A percentile compares a stretch with the other conserved stretches of the same genome.
These are phyloP conservation scores for Neurospora pannonica DNA, from an alignment of 495 filamentous ascomycete species.

Conservation along the genomic window DNA sequence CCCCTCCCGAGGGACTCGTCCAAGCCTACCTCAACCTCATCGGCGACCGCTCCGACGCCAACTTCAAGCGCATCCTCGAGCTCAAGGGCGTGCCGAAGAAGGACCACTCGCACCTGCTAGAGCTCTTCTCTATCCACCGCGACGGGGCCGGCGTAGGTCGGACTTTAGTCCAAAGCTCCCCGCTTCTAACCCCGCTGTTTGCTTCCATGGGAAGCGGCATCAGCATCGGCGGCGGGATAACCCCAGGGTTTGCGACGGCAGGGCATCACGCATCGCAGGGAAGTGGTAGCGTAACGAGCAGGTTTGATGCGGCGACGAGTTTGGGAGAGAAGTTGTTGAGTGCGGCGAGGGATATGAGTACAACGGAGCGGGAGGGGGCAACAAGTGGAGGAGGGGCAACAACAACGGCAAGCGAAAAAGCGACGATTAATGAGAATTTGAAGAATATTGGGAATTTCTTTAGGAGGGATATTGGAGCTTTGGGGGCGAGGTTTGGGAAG, in stretches of 20 bases:
- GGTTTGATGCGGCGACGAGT: slow-evolving; percentile 63
- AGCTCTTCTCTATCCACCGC: slow-evolving; percentile 79
- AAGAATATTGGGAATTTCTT: slow-evolving; percentile 97
- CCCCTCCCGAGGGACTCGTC: slow-evolving; percentile 84
- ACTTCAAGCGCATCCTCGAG: slow-evolving; percentile 95
- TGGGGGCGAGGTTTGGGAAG: slow-evolving; percentile 63
- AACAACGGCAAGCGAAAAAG: slow-evolving; percentile 33
- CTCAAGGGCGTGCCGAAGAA: slow-evolving; percentile 77
- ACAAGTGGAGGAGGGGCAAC: slow-evolving; percentile 47
- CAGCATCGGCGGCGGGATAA: slow-evolving; percentile 6
- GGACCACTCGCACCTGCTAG: slow-evolving; percentile 75
- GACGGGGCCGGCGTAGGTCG: slow-evolving; percentile 49
- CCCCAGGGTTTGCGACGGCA: slow-evolving; percentile 3
- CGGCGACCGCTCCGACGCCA: slow-evolving; percentile 77
- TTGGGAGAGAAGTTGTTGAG: slow-evolving; percentile 68
- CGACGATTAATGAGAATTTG: slow-evolving; percentile 79
- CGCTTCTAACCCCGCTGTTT: slow-evolving; percentile 53
- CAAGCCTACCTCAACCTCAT: slow-evolving; percentile 96
- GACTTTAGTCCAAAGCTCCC: slow-evolving; percentile 47
- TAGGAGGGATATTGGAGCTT: slow-evolving; percentile 72
- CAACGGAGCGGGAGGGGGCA: slow-evolving; percentile 32
- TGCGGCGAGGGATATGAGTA: slow-evolving; percentile 80
- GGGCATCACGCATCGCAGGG: slow-evolving; percentile 25
- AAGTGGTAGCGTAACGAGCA: slow-evolving; percentile 42
- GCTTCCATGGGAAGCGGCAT: slow-evolving; percentile 16